A percentile compares a stretch with the other conserved stretches of the same genome.
phyloP scores from a whole-genome alignment of 192 early-diverging fungal species.

The Gigaspora rosea region DNA sequence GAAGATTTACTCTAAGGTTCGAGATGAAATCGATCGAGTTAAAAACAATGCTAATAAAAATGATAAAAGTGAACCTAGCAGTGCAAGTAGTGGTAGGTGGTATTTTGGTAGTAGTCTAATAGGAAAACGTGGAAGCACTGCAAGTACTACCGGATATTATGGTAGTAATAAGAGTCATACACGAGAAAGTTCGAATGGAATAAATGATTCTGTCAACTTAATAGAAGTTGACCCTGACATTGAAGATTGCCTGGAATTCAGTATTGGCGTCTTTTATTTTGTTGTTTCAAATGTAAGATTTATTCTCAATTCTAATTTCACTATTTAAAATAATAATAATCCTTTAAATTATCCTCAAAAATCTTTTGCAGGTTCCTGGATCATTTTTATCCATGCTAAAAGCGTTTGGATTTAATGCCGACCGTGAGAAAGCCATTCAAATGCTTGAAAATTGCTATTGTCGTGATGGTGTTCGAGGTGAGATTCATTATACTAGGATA shows the following conservation, averaged over 20 bases:
- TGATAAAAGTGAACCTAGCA: constrained; percentile 13
- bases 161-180: constrained; percentile 16
- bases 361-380: constrained; percentile 2
- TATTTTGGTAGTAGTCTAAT: constrained; percentile 7
- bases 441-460: constrained; percentile 23
- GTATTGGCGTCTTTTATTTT: constrained; percentile 46
- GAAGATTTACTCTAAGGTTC: constrained; percentile 45
- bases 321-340: too few relatives aligned
- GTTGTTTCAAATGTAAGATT: constrained; percentile 39
- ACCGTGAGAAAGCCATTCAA: constrained; percentile 11
- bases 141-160: background rate
- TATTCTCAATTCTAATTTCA: too few relatives aligned
- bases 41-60: constrained; percentile 36
- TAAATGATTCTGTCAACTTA: constrained; percentile 24
- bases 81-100: background rate
- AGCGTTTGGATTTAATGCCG: constrained; percentile 22
- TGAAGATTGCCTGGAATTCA: constrained; percentile 45
- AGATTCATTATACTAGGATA: background rate
- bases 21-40: constrained; percentile 40
- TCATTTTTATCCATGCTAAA: constrained; percentile 17
- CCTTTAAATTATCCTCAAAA: too few relatives aligned
- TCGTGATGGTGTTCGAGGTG: constrained; percentile 14
- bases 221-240: constrained; percentile 43
- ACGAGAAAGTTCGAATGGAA: constrained; percentile 1
- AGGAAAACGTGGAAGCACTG: background rate